Base-by-base conservation (phyloP, 164 flowering plant species). In the Stephania japonica region DNA sequence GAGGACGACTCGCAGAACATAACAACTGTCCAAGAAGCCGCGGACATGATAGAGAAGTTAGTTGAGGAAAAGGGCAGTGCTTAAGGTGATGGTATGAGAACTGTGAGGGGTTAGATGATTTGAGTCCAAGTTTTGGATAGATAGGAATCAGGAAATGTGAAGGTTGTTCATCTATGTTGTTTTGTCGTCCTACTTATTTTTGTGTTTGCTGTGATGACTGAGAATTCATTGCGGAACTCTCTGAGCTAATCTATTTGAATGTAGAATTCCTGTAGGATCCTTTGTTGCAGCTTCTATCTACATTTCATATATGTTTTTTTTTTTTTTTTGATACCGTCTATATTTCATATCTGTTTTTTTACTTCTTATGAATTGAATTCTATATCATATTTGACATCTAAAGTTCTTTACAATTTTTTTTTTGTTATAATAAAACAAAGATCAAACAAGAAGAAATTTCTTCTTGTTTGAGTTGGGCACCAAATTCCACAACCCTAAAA, bases 1-100 rank as follows among this genome's bases (percentile, higher is more conserved):
- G 88, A 85, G 70, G 88, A 85, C 32, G 80, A 65, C 67, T 78
- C 88, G 5, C 80, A 82, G 63, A 78, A 69, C 69, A 85, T 85
- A 61, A 75, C 84, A 2, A 85, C 84, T 0, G 78, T 85, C 21
- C 75, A 73, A 77, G 86, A 85, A 75, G 88, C 84, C 8, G 86
- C 88, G 5, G 84, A 85, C 50, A 16, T 85, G 77, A 84, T 85
- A 49, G 88, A 85, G 38, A 77, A 78, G 69, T 72, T 85, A 63
- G 73, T 81, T 43, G 74, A 80, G 73, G 81, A 83, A 78, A 83
- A 83, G 63, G 69, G 53, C 8, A 66, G 65, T 27, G 65, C 68
- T 19, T 68, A 71, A 67, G 72, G 38, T 10, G 61, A 69, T 7
- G 16, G n/a, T 2, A 32, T 5, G 70, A 50, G 3, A 10, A 19